Conservation (phyloP, 352 stramenopile genomes). For the Phytophthora syringae region DNA sequence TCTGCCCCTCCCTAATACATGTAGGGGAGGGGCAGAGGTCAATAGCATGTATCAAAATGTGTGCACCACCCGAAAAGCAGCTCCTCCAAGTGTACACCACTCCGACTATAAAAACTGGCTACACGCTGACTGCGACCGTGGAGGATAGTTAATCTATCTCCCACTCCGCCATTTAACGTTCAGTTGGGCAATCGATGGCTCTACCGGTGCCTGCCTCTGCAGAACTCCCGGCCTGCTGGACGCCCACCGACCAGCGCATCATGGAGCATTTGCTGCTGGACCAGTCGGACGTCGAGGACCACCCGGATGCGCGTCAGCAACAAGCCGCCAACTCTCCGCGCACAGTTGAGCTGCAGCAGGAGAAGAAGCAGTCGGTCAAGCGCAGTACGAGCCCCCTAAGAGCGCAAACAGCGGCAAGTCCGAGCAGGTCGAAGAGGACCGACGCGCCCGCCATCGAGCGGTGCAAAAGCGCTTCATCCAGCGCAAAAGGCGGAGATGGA, state of each 20-base stretch:
- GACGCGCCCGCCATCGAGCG: slow-evolving; percentile 51
- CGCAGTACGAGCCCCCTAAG: slow-evolving; percentile 1
- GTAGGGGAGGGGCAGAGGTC: too few species aligned
- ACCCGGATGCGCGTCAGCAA: slow-evolving; percentile 3
- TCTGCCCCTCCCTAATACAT: too few species aligned
- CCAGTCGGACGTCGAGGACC: slow-evolving; percentile 22
- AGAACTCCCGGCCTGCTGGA: slow-evolving; percentile 43
- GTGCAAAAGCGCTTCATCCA: slow-evolving; percentile 64
- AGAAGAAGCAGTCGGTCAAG: background rate
- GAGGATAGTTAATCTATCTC: background rate
- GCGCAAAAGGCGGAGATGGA: slow-evolving; percentile 58
- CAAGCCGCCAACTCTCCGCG: slow-evolving; percentile 10
- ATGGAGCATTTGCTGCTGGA: slow-evolving; percentile 63
- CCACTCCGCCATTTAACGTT: background rate
- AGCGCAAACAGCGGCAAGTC: background rate
- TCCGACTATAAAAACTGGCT: too few species aligned
- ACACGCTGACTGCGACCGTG: too few species aligned
- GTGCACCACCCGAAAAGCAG: too few species aligned
- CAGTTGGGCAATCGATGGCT: slow-evolving; percentile 9
- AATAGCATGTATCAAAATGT: too few species aligned
- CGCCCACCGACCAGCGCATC: slow-evolving; percentile 60
- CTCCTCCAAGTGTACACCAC: too few species aligned
- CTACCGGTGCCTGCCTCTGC: background rate
- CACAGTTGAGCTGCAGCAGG: slow-evolving; percentile 28
- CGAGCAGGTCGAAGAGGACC: slow-evolving; percentile 45